These are phyloP conservation scores for Chimonanthus salicifolius DNA, from an alignment of 164 flowering plant species.

Conservation along the genomic window DNA sequence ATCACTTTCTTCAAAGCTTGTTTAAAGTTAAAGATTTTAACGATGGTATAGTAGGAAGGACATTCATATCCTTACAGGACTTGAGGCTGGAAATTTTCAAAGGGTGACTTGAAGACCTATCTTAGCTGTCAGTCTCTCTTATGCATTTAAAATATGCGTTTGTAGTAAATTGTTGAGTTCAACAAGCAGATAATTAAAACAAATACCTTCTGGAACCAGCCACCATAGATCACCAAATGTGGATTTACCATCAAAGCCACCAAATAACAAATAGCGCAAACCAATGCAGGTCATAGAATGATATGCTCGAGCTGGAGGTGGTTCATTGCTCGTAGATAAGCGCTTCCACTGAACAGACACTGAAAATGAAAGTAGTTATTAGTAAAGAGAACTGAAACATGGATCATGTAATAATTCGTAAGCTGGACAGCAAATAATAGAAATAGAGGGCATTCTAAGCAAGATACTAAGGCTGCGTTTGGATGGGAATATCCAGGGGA, in stretches of 20 bases:
- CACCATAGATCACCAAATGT: constrained; percentile 94
- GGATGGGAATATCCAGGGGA: too few species aligned
- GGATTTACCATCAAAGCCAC: constrained; percentile 95
- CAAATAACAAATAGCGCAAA: constrained; percentile 79
- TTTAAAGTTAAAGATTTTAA: too few species aligned
- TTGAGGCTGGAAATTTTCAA: too few species aligned
- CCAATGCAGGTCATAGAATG: constrained; percentile 82
- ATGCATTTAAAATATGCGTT: too few species aligned
- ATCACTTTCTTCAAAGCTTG: too few species aligned
- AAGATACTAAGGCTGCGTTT: too few species aligned
- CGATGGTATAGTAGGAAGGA: too few species aligned
- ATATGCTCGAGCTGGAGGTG: constrained; percentile 94
- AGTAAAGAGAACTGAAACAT: not conserved
- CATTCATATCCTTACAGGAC: too few species aligned
- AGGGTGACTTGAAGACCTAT: too few species aligned
- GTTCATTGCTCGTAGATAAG: constrained; percentile 60
- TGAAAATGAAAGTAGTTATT: constrained; percentile 18
- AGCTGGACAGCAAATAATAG: not conserved
- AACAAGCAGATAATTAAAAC: not conserved
- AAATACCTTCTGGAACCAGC: constrained; percentile 94
- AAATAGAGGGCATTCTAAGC: not conserved
- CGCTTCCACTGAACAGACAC: constrained; percentile 98
- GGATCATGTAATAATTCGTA: not conserved
- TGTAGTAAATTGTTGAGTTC: not conserved
- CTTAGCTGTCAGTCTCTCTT: too few species aligned